Conservation (phyloP, 768 basidiomycete genomes). For the Suillus lakei region DNA sequence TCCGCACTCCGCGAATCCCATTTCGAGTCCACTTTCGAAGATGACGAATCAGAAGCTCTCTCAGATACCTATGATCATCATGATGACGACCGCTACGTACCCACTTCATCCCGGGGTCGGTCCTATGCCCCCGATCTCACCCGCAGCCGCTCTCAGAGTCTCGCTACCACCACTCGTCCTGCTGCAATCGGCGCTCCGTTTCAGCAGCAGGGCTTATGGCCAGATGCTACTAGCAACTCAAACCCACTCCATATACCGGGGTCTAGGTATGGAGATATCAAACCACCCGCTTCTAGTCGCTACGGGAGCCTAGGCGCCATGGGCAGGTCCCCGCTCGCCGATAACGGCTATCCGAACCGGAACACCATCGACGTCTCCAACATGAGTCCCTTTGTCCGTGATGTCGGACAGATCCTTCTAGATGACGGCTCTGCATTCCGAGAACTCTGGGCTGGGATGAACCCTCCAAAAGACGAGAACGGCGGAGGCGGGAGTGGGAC, state of each 20-base stretch:
- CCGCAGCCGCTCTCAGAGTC: constrained; percentile 78
- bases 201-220: constrained; percentile 53
- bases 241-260: constrained; percentile 62
- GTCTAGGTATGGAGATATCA: constrained; percentile 62
- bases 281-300: constrained; percentile 64
- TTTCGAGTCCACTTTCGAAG: constrained; percentile 81
- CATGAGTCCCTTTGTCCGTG: constrained; percentile 85
- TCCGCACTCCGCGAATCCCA: constrained; percentile 68
- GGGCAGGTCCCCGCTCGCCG: constrained; percentile 60
- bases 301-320: constrained; percentile 64
- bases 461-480: constrained; percentile 65
- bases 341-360: constrained; percentile 51
- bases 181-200: constrained; percentile 56
- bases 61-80: constrained; percentile 57
- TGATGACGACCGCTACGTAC: constrained; percentile 51
- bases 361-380: constrained; percentile 66
- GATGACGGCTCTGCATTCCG: constrained; percentile 76
- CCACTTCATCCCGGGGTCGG: constrained; percentile 59
- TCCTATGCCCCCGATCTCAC: constrained; percentile 64
- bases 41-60: constrained; percentile 73
- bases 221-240: constrained; percentile 47
- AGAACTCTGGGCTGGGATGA: constrained; percentile 77
- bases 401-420: constrained; percentile 76
- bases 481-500: constrained; percentile 75
- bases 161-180: constrained; percentile 62